phyloP scores from a whole-genome alignment of 2,329 filamentous ascomycete genomes.

The Botrytis fabae region DNA sequence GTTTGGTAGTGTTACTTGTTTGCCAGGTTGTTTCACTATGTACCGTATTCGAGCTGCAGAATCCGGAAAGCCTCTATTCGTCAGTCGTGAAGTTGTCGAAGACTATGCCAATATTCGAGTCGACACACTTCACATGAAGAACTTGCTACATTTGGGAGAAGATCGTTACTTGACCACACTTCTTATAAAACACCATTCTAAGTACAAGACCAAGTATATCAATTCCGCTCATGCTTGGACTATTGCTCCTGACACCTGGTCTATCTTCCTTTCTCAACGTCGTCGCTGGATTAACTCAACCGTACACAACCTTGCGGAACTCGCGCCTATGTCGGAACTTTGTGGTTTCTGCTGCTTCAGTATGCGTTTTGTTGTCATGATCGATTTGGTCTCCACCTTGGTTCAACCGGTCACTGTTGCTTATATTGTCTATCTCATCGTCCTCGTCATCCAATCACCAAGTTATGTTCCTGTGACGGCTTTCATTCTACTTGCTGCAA shows the following conservation, averaged over 20 bases:
- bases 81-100: slow-evolving; percentile 87
- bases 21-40: slow-evolving; percentile 99
- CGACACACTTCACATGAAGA: slow-evolving; percentile 98
- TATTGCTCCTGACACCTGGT: slow-evolving; percentile 91
- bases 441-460: slow-evolving; percentile 62
- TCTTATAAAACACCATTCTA: slow-evolving; percentile 85
- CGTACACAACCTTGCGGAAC: slow-evolving; percentile 94
- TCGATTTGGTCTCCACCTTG: slow-evolving; percentile 88
- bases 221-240: slow-evolving; percentile 93
- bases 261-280: slow-evolving; percentile 94
- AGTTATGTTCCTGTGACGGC: slow-evolving; percentile 76
- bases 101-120: slow-evolving; percentile 90
- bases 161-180: slow-evolving; percentile 96
- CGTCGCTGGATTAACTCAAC: slow-evolving; percentile 99
- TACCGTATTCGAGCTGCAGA: slow-evolving; percentile 95
- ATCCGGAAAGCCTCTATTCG: slow-evolving; percentile 92
- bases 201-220: slow-evolving; percentile 98
- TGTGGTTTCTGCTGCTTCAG: slow-evolving; percentile 99
- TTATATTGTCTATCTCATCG: slow-evolving; percentile 88
- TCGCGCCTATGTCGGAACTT: slow-evolving; percentile 88
- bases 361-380: slow-evolving; percentile 96
- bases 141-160: slow-evolving; percentile 91
- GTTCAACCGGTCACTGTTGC: slow-evolving; percentile 88
- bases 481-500: slow-evolving; percentile 88
- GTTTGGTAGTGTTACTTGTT: slow-evolving; percentile 94